phyloP scores from a whole-genome alignment of 2,329 filamentous ascomycete genomes.

The Cercospora zeae-maydis region DNA sequence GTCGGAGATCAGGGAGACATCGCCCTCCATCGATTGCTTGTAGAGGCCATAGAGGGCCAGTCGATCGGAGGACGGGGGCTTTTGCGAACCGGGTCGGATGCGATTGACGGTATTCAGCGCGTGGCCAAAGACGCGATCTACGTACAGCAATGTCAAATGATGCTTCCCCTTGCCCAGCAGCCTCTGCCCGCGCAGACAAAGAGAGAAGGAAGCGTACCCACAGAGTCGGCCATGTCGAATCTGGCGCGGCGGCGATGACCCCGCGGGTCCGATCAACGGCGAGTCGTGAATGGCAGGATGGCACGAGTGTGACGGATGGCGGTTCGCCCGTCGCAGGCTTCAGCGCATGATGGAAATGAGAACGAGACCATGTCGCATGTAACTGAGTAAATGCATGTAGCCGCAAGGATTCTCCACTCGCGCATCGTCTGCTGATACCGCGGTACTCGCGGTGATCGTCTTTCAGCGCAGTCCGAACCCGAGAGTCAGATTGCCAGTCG shows the following conservation, averaged over 20 bases:
- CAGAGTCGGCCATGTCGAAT: slow-evolving; percentile 32
- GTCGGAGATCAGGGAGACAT: slow-evolving; percentile 91
- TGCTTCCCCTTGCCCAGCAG: not conserved
- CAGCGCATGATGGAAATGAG: not conserved
- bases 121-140: slow-evolving; percentile 98
- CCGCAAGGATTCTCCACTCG: slow-evolving; percentile 3
- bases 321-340: not conserved
- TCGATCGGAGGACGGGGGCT: slow-evolving; percentile 79
- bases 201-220: slow-evolving; percentile 23
- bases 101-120: slow-evolving; percentile 98
- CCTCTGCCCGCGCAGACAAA: not conserved
- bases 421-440: not conserved
- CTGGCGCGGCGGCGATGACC: not conserved
- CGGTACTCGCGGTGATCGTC: not conserved
- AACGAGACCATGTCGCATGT: slow-evolving; percentile 5
- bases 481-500: not conserved
- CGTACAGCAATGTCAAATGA: slow-evolving; percentile 4
- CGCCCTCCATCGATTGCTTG: slow-evolving; percentile 98
- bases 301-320: not conserved
- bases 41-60: slow-evolving; percentile 95
- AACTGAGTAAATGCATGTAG: not conserved
- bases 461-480: not conserved
- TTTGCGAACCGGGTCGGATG: slow-evolving; percentile 86
- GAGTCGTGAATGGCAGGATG: not conserved
- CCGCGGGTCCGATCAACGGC: not conserved